Percentiles rank a stretch among this genome's conserved stretches.
Evolutionary conservation across 2,329 filamentous ascomycete genomes (phyloP).

Genomic region (Penicillium sp.): DNA sequence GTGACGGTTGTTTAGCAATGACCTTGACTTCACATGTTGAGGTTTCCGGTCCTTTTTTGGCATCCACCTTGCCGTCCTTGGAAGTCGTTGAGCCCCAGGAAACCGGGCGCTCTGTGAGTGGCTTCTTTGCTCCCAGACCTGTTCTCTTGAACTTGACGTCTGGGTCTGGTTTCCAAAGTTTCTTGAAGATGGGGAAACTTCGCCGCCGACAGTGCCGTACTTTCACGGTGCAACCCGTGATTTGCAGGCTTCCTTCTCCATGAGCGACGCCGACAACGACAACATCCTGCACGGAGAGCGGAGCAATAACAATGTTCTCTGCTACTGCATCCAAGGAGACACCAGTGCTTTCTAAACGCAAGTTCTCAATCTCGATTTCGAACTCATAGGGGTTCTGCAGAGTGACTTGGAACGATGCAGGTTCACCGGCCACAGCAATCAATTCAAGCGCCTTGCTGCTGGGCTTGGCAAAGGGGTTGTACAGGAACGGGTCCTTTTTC

Average conservation of each 20-base stretch:
- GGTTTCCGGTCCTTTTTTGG: conserved; percentile 36
- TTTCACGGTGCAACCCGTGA: conserved; percentile 75
- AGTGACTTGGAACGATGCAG: conserved; percentile 72
- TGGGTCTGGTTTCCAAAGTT: conserved; percentile 67
- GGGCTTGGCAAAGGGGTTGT: conserved; percentile 83
- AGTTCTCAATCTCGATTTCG: conserved; percentile 80
- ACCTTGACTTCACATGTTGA: conserved; percentile 60
- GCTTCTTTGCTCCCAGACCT: conserved; percentile 59
- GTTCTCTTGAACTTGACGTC: conserved; percentile 73
- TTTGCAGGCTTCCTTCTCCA: conserved; percentile 62
- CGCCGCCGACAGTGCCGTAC: conserved; percentile 77
- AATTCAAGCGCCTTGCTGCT: conserved; percentile 56
- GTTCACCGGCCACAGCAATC: conserved; percentile 73
- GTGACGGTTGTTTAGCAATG: conserved; percentile 71
- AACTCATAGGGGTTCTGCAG: conserved; percentile 94
- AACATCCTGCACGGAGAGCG: conserved; percentile 77
- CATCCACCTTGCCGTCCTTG: conserved; percentile 32
- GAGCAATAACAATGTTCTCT: conserved; percentile 67
- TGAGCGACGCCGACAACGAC: conserved; percentile 66
- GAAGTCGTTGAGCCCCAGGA: conserved; percentile 45
- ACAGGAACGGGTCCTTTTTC: conserved; percentile 76
- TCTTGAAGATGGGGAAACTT: conserved; percentile 76
- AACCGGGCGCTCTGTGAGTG: conserved; percentile 44
- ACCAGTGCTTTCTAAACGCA: conserved; percentile 71
- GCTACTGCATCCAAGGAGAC: conserved; percentile 64